Conservation (phyloP, 1,284 basidiomycete species). For the Veloboletus limbatus region DNA sequence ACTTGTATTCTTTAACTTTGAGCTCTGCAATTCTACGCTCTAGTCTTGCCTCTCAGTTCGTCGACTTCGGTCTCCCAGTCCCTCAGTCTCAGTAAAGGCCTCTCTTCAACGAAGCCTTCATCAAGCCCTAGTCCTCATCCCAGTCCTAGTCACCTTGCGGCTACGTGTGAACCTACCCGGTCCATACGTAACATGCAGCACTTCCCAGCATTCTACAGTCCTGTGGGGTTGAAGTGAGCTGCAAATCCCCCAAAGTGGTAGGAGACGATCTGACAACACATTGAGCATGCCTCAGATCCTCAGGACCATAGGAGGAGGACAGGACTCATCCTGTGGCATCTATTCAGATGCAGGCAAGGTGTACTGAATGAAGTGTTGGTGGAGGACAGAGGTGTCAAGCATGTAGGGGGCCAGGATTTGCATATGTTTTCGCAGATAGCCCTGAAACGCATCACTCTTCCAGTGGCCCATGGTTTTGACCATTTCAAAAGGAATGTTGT, state of each 20-base stretch:
- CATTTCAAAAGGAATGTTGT: not conserved
- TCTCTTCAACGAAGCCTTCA: too few relatives aligned
- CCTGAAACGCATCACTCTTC: constrained; percentile 6
- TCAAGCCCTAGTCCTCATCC: too few relatives aligned
- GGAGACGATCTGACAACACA: not conserved
- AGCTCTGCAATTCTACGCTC: too few relatives aligned
- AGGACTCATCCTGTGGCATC: too few relatives aligned
- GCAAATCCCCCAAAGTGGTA: not conserved
- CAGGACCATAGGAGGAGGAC: not conserved
- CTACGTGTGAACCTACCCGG: too few relatives aligned
- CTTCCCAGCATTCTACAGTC: not conserved
- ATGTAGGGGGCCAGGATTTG: constrained; percentile 5
- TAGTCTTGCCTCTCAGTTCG: too few relatives aligned
- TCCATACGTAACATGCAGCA: too few relatives aligned
- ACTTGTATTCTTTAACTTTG: too few relatives aligned
- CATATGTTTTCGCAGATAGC: constrained; percentile 1
- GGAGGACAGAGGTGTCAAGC: not conserved
- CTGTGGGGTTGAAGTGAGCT: not conserved
- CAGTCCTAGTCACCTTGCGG: too few relatives aligned
- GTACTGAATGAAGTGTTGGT: not conserved
- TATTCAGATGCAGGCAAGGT: not conserved
- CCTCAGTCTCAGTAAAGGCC: too few relatives aligned
- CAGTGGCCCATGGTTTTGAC: constrained; percentile 2
- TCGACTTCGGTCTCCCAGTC: too few relatives aligned
- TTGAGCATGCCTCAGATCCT: not conserved